Conservation (phyloP, 75 land plant genomes). For the Selaginella tamariscina region DNA sequence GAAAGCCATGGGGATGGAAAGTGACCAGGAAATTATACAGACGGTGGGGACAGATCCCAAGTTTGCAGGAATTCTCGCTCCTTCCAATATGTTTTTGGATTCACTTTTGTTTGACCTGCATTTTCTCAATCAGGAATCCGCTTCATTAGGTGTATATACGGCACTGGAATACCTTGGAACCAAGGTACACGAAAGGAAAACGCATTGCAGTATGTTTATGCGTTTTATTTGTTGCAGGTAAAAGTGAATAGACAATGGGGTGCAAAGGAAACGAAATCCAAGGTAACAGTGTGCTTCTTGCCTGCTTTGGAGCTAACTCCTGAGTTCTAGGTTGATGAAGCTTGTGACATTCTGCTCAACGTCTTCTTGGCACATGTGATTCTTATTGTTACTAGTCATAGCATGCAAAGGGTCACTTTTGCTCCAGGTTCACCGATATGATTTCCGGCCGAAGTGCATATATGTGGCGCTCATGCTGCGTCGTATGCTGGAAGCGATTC, state of each 20-base stretch:
- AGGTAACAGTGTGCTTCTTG: too few species aligned
- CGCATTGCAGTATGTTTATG: too few species aligned
- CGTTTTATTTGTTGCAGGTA: too few species aligned
- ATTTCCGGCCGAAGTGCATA: too few species aligned
- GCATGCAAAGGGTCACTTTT: background rate
- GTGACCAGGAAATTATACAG: too few species aligned
- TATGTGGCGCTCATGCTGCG: slow-evolving; percentile 83
- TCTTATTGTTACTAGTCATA: slow-evolving; percentile 29
- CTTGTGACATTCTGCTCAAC: slow-evolving; percentile 53
- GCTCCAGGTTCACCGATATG: slow-evolving; percentile 39
- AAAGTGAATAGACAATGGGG: too few species aligned
- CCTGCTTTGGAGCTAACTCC: too few species aligned
- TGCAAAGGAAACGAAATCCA: too few species aligned
- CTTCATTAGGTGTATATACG: slow-evolving; percentile 36
- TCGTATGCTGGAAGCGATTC: slow-evolving; percentile 84
- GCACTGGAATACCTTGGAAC: slow-evolving; percentile 70
- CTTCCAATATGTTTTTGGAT: too few species aligned
- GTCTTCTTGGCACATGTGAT: slow-evolving; percentile 83
- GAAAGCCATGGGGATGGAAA: slow-evolving; percentile 93
- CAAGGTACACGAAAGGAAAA: too few species aligned
- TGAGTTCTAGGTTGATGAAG: slow-evolving; percentile 43
- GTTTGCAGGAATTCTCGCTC: slow-evolving; percentile 53
- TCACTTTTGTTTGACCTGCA: background rate
- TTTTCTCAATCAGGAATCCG: slow-evolving; percentile 75
- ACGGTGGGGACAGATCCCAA: slow-evolving; percentile 92